These are phyloP conservation scores for Laburnicola sp. DNA, from an alignment of 2,329 filamentous ascomycete species.

Conservation along the genomic window DNA sequence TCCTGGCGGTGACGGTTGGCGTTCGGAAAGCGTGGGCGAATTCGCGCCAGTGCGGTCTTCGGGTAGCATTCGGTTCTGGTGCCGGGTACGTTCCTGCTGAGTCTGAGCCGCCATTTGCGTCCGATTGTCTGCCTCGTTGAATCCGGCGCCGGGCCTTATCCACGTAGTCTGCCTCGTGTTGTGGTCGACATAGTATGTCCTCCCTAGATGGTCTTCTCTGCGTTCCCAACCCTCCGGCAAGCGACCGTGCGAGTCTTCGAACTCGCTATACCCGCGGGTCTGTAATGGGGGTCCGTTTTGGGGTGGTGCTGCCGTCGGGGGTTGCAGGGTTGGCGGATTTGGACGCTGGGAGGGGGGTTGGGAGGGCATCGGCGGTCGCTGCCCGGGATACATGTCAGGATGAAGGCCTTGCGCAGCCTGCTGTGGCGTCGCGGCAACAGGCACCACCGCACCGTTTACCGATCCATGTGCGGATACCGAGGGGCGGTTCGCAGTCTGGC, in stretches of 20 bases:
- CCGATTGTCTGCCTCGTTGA: conserved; percentile 74
- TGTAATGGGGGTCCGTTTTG: conserved; percentile 51
- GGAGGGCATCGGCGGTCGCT: conserved; percentile 30
- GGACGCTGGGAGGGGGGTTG: conserved; percentile 32
- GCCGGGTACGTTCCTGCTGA: conserved; percentile 86
- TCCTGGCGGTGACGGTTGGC: conserved; percentile 49
- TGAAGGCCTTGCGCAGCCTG: conserved; percentile 46
- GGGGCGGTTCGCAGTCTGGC: conserved; percentile 43
- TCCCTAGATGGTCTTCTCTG: conserved; percentile 88
- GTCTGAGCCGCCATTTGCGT: conserved; percentile 86
- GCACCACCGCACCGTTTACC: conserved; percentile 42
- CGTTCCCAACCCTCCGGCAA: conserved; percentile 94
- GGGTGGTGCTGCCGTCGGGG: conserved; percentile 33
- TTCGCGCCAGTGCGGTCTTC: conserved; percentile 93
- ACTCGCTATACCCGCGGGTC: conserved; percentile 70
- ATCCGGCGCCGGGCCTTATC: conserved; percentile 82
- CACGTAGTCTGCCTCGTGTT: conserved; percentile 96
- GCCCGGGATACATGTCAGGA: conserved; percentile 43
- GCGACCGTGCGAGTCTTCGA: conserved; percentile 93
- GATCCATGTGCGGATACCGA: conserved; percentile 44
- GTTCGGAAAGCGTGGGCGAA: conserved; percentile 74
- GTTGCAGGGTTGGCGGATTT: conserved; percentile 35
- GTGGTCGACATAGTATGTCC: conserved; percentile 98
- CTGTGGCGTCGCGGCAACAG: conserved; percentile 44
- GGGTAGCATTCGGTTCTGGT: conserved; percentile 93